Percentiles rank a stretch among this genome's conserved stretches.
phyloP scores from a whole-genome alignment of 306 rosid genomes.

The Inga laurina region DNA sequence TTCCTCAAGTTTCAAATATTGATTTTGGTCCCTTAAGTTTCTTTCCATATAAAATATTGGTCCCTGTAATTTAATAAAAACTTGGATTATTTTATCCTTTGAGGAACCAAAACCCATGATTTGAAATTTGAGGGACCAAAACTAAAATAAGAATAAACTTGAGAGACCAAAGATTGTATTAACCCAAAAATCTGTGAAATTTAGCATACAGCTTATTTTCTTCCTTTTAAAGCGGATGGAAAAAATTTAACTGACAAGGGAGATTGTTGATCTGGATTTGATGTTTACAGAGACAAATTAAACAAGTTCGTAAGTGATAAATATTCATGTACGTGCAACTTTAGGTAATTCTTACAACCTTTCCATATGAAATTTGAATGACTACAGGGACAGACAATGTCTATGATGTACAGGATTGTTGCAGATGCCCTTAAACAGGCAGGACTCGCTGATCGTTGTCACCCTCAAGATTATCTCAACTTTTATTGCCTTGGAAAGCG shows the following conservation, averaged over 20 bases:
- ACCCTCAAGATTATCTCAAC: constrained; percentile 71
- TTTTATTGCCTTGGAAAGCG: constrained; percentile 75
- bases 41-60: too few species aligned
- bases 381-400: constrained; percentile 72
- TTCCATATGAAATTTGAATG: constrained; percentile 29
- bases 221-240: not conserved
- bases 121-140: too few species aligned
- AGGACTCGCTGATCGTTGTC: constrained; percentile 49
- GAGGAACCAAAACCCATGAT: too few species aligned
- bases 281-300: not conserved
- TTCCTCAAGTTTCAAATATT: too few species aligned
- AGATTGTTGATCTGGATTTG: not conserved
- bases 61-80: too few species aligned
- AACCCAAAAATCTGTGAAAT: not conserved
- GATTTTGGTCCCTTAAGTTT: too few species aligned
- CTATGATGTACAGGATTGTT: constrained; percentile 69
- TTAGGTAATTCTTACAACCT: not conserved
- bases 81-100: too few species aligned
- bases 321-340: not conserved
- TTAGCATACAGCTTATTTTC: not conserved
- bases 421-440: constrained; percentile 56
- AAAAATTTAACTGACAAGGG: not conserved
- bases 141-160: too few species aligned
- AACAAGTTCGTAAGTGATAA: not conserved
- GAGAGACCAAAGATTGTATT: too few species aligned